Conservation (phyloP, 2,329 filamentous ascomycete genomes). For the Hymenoscyphus linearis region DNA sequence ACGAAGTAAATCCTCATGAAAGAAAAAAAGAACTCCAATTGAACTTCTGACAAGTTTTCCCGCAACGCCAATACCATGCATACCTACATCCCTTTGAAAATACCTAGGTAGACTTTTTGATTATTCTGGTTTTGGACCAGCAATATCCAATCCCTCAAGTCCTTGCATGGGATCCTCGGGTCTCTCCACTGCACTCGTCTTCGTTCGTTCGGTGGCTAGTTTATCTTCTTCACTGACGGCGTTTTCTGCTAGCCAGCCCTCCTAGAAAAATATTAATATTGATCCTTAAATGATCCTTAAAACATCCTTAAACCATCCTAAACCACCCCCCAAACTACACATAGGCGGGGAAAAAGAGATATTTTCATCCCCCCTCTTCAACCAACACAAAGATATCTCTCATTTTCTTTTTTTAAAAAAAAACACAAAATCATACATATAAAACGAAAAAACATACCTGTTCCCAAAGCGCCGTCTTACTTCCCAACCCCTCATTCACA, state of each 20-base stretch:
- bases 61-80: slow-evolving; percentile 21
- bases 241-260: slow-evolving; percentile 87
- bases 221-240: slow-evolving; percentile 78
- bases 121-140: slow-evolving; percentile 78
- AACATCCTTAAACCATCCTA: too few species aligned
- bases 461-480: slow-evolving; percentile 93
- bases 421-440: slow-evolving; percentile 4
- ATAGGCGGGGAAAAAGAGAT: too few species aligned
- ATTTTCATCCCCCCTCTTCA: too few species aligned
- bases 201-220: slow-evolving; percentile 50
- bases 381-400: too few species aligned
- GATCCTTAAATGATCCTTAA: neutral
- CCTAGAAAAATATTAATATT: slow-evolving; percentile 47
- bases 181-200: slow-evolving; percentile 45
- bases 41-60: neutral
- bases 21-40: too few species aligned
- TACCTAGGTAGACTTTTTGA: neutral
- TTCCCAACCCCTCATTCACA: slow-evolving; percentile 78
- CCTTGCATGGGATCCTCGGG: slow-evolving; percentile 91
- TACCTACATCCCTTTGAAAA: neutral
- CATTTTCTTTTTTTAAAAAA: too few species aligned
- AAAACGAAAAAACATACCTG: slow-evolving; percentile 61
- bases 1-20: too few species aligned
- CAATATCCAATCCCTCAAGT: slow-evolving; percentile 86
- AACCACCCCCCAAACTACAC: too few species aligned